These are phyloP conservation scores for Chloropicon primus DNA, from an alignment of 139 green algal species.

Conservation along the genomic window DNA sequence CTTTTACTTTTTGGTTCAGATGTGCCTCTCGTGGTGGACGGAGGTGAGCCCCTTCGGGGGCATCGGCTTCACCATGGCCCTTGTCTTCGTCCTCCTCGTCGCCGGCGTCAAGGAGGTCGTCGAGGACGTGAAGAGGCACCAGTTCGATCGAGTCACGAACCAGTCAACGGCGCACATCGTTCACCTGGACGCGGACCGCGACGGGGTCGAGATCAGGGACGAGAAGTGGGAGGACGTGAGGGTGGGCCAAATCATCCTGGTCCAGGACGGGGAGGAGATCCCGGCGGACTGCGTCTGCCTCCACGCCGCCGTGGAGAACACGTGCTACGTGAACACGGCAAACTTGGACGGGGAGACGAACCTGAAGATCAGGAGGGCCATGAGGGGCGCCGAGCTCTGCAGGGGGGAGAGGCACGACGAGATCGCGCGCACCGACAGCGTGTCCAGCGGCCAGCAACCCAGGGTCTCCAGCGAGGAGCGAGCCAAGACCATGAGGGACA, in stretches of 20 bases:
- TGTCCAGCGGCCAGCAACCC: neutral
- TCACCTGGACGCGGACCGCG: slow-evolving; percentile 16
- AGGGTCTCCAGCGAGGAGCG: neutral
- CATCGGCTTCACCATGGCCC: slow-evolving; percentile 34
- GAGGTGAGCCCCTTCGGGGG: slow-evolving; percentile 36
- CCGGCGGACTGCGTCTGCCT: slow-evolving; percentile 76
- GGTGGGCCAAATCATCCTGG: slow-evolving; percentile 29
- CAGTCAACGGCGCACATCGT: slow-evolving; percentile 40
- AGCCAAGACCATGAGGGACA: neutral
- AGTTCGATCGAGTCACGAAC: slow-evolving; percentile 55
- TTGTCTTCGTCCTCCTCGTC: slow-evolving; percentile 57
- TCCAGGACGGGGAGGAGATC: slow-evolving; percentile 52
- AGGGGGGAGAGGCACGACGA: neutral
- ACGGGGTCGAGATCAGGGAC: slow-evolving; percentile 13
- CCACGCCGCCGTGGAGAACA: slow-evolving; percentile 43
- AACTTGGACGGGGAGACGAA: slow-evolving; percentile 94
- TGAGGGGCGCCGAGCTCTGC: neutral
- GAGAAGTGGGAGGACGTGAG: slow-evolving; percentile 40
- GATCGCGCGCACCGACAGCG: too few species aligned
- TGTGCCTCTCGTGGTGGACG: slow-evolving; percentile 34
- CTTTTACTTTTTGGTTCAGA: slow-evolving; percentile 64
- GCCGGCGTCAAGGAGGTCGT: slow-evolving; percentile 54
- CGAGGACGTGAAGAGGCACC: slow-evolving; percentile 63
- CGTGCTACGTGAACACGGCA: slow-evolving; percentile 78
- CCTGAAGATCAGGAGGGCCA: slow-evolving; percentile 73